Conservation (phyloP, 1,284 basidiomycete genomes). For the Boletus sp. region DNA sequence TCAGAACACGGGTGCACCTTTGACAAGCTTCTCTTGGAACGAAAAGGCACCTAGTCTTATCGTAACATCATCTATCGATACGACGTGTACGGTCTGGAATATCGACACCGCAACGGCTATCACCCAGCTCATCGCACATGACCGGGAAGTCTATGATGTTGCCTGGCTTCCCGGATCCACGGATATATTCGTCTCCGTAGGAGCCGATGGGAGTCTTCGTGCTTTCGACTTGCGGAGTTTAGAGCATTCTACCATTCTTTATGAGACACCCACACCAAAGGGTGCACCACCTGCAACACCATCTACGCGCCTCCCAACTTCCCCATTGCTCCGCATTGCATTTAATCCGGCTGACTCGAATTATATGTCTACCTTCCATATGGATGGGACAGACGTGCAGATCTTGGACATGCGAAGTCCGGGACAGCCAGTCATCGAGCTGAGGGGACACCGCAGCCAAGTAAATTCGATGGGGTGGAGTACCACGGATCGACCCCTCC, state of each 20-base stretch:
- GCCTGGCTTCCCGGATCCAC: constrained; percentile 98
- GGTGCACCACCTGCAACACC: constrained; percentile 56
- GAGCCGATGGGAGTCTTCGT: constrained; percentile 93
- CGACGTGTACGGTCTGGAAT: constrained; percentile 96
- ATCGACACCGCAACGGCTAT: constrained; percentile 94
- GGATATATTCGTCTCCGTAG: constrained; percentile 97
- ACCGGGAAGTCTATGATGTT: constrained; percentile 96
- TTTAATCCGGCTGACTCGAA: constrained; percentile 86
- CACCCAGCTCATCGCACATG: constrained; percentile 97
- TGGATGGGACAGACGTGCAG: constrained; percentile 83
- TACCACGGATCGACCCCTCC: constrained; percentile 71
- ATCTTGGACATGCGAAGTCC: constrained; percentile 94
- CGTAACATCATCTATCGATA: constrained; percentile 95
- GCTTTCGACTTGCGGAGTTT: constrained; percentile 95
- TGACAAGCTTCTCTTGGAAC: constrained; percentile 97
- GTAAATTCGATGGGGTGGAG: constrained; percentile 90
- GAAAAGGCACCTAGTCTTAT: constrained; percentile 82
- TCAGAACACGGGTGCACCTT: constrained; percentile 78
- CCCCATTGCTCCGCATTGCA: constrained; percentile 78
- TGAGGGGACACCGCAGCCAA: constrained; percentile 72
- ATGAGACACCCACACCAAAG: constrained; percentile 86
- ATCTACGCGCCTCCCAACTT: constrained; percentile 66
- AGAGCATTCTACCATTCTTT: constrained; percentile 98
- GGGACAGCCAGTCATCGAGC: constrained; percentile 88
- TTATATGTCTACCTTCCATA: constrained; percentile 92